These are phyloP conservation scores for Puccinia triticina DNA, from an alignment of 1,284 basidiomycete species.

Conservation along the genomic window DNA sequence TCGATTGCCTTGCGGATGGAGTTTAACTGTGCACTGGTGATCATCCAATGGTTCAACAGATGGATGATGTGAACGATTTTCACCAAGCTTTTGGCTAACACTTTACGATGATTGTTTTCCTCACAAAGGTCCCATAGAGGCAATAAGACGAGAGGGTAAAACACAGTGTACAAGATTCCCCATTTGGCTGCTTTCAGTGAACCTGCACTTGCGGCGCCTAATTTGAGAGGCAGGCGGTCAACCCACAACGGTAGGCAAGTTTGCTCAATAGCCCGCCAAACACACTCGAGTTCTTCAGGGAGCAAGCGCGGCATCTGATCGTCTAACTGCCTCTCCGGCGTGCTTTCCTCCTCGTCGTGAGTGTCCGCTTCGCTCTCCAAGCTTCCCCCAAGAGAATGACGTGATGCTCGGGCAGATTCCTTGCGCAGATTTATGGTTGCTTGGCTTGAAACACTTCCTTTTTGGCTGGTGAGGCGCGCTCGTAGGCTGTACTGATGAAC, in stretches of 20 bases:
- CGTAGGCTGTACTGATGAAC: neutral
- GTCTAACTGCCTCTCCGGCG: neutral
- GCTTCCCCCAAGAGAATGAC: neutral
- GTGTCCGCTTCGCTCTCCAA: neutral
- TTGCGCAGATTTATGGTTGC: neutral
- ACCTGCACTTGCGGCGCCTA: constrained; percentile 7
- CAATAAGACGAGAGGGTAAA: constrained; percentile 1
- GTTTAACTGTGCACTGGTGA: neutral
- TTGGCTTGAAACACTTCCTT: neutral
- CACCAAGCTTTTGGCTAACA: constrained; percentile 1
- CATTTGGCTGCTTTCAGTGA: constrained; percentile 21
- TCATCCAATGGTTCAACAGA: neutral
- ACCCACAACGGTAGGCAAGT: constrained; percentile 9
- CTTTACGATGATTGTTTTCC: neutral
- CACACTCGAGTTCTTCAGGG: neutral
- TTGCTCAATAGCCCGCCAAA: neutral
- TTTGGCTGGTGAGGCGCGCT: neutral
- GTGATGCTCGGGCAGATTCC: neutral
- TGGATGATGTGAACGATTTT: constrained; percentile 1
- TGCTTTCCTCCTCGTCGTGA: neutral
- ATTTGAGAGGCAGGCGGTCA: constrained; percentile 2
- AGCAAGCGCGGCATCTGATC: constrained; percentile 10
- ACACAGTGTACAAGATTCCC: constrained; percentile 10
- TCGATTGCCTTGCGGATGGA: neutral
- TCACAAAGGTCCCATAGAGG: constrained; percentile 9